Conservation (phyloP, 345 rosid species). For the Psidium friedrichsthalianum region DNA sequence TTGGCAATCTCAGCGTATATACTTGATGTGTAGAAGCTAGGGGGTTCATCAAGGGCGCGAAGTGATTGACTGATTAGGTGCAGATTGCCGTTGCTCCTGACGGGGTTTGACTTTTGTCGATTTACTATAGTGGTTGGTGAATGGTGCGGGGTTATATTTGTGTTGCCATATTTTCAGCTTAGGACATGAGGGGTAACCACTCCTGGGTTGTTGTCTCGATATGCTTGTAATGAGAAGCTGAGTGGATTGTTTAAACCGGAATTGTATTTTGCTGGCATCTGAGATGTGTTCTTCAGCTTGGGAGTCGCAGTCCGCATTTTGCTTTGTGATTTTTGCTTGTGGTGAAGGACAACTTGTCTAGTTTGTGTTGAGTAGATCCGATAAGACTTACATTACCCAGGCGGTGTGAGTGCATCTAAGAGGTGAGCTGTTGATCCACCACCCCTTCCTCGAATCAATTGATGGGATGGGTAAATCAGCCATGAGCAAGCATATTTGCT, state of each 20-base stretch:
- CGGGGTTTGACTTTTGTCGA: not conserved
- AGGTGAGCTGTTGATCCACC: not conserved
- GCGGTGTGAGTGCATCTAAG: not conserved
- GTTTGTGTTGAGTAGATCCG: not conserved
- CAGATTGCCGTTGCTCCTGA: not conserved
- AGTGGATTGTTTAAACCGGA: not conserved
- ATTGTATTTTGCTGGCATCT: not conserved
- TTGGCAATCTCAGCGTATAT: not conserved
- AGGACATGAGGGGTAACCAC: not conserved
- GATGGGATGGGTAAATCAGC: not conserved
- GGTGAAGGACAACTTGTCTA: not conserved
- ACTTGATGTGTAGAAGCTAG: not conserved
- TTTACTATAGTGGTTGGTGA: not conserved
- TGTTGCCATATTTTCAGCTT: not conserved
- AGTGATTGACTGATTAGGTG: not conserved
- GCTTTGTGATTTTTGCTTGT: not conserved
- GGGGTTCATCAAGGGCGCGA: not conserved
- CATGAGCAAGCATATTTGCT: not conserved
- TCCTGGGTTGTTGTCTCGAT: not conserved
- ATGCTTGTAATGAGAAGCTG: not conserved
- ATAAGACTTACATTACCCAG: not conserved
- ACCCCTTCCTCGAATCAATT: not conserved
- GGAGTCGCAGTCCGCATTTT: not conserved
- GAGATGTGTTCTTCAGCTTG: not conserved
- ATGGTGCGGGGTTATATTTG: not conserved